Base-by-base conservation (phyloP, 2,329 filamentous ascomycete genomes). In the Coniochaeta sp. region DNA sequence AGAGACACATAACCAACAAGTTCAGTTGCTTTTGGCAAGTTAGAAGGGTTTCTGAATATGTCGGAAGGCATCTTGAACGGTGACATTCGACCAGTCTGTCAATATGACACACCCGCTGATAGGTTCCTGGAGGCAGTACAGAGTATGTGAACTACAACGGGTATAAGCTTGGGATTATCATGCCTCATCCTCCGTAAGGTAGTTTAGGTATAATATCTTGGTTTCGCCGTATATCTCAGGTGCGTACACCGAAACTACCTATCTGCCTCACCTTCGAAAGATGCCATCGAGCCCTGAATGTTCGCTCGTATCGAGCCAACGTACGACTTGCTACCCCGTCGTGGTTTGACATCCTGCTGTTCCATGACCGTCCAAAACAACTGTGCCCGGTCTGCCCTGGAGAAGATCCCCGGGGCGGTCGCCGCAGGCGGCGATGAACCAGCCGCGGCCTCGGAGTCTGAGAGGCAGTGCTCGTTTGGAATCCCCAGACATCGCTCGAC, bases 301-400 rank as follows among this genome's bases (percentile, higher is more conserved):
- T 57, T 66, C n/a, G 60, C 60, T 63, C 63, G 59, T 63, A 66
- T 65, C 57, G 65, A 65, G 52, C 63, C 65, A 26, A 63, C 60
- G 60, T 65, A 66, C 55, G 65, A 63, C 60, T 61, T 65, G 57
- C 44, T 64, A 42, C 60, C 62, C 36, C 59, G 55, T 57, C 60
- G 62, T 58, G 63, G 58, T 59, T 63, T 64, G 55, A 66, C 60
- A 62, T 67, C 65, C 58, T 66, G 61, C 60, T 67, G 63, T 34
- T 55, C 57, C 62, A 67, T 62, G 19, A 60, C 61, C 30, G 63
- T 30, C 40, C 50, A 62, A 59, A 67, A 64, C 60, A 66, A 57
- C 40, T 40, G 62, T 60, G 57, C 58, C 57, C 65, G 63, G 61
- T 66, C 63, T 54, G 60, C 58, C 57, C 61, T 55, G 50, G 61